Evolutionary conservation across 345 rosid species (phyloP), one percentile per base, ranked within the genome.

Genomic region (Chamaenerion angustifolium): DNA sequence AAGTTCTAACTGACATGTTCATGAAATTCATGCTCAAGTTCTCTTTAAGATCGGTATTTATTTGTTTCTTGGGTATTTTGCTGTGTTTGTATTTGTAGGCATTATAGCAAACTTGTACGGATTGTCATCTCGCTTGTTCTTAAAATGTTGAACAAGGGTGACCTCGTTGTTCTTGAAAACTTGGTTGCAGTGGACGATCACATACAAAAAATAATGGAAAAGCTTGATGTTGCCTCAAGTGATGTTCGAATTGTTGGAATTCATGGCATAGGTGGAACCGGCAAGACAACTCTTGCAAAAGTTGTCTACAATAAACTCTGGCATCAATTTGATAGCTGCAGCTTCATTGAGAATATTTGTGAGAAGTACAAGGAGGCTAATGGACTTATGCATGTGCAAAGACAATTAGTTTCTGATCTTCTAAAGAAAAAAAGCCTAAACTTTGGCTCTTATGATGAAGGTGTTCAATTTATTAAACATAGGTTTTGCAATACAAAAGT

Each of bases 211-310:
- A 41, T 54, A 27, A 12, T 54, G 48, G 4, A 15, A 43, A 54
- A 21, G 48, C 57, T 54, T 23, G 57, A 16, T 43, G 11, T 23
- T 13, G 42, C 42, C 40, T 23, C 0, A 10, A 12, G 11, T 0
- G 48, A 25, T 13, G 42, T 11, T 2, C 1, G 23, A 0, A 16
- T 43, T 5, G 48, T 54, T 2, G 42, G 16, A 10, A 43, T 54
- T 1, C 46, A 45, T 15, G 55, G 45, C 4, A 8, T 40, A 18
- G 6, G 18, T 0, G 45, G 45, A 17, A 43, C 35, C 0, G 55
- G 48, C 6, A 54, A 54, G 11, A 54, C 57, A 5, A 54, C 48
- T 18, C 48, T 54, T 43, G 57, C 57, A 13, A 54, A 54, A 47
- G 9, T 43, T 54, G 42, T 54, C 11, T 54, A 42, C 10, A 54